These are phyloP conservation scores for Isoetes engelmannii DNA, from an alignment of 83 land plant genomes.

Conservation along the genomic window DNA sequence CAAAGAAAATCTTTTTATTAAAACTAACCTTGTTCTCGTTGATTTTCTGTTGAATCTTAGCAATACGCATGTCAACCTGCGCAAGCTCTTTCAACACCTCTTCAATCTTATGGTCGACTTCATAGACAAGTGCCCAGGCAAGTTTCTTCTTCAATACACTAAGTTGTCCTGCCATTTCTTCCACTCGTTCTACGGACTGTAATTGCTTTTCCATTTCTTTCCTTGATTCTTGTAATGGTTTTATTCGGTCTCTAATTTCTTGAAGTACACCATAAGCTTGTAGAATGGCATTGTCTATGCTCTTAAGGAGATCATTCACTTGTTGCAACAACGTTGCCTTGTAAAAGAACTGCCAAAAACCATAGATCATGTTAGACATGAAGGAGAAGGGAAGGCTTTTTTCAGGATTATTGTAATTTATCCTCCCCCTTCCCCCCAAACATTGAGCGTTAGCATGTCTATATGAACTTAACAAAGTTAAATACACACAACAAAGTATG, in stretches of 20 bases:
- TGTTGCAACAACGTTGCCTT: conserved; percentile 93
- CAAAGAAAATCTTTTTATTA: neutral
- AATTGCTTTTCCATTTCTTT: conserved; percentile 63
- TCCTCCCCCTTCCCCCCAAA: too few relatives aligned
- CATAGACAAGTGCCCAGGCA: conserved; percentile 88
- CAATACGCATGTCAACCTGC: conserved; percentile 51
- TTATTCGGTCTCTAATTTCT: conserved; percentile 53
- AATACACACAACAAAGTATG: too few relatives aligned
- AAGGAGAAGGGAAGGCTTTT: neutral
- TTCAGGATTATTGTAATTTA: too few relatives aligned
- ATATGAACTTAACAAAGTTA: too few relatives aligned
- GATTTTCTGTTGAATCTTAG: conserved; percentile 51
- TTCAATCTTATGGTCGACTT: conserved; percentile 41
- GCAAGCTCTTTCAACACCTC: conserved; percentile 37
- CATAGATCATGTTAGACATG: neutral
- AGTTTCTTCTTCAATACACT: conserved; percentile 53
- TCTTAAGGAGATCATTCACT: conserved; percentile 57
- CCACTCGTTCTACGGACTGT: conserved; percentile 68
- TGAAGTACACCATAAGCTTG: conserved; percentile 41
- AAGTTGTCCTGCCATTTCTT: conserved; percentile 55
- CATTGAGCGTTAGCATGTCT: too few relatives aligned
- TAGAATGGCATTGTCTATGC: conserved; percentile 37
- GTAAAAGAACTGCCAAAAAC: conserved; percentile 60
- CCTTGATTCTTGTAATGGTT: conserved; percentile 51
- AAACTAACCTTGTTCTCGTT: conserved; percentile 27